Evolutionary conservation across 345 rosid species (phyloP).

Genomic region (Acer saccharum): DNA sequence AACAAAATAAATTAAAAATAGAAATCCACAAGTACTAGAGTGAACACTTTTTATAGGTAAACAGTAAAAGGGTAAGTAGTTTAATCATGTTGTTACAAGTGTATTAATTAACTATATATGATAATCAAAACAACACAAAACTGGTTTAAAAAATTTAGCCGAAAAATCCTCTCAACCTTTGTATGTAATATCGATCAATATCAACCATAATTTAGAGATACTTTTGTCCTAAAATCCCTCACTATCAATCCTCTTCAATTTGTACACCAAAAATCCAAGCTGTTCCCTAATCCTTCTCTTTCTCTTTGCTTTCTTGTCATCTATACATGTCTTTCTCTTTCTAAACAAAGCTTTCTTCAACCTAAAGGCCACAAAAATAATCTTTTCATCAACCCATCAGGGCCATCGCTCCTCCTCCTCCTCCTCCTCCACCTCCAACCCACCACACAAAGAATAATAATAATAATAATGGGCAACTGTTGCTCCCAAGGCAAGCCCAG

Average conservation of each 20-base stretch:
- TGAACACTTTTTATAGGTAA: too few species aligned
- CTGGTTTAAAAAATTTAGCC: slow-evolving; percentile 5
- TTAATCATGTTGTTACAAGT: background rate
- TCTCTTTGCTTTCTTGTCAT: background rate
- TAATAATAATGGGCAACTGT: slow-evolving; percentile 55
- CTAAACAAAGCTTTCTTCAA: slow-evolving; percentile 8
- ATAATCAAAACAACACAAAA: too few species aligned
- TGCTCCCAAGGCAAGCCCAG: slow-evolving; percentile 56
- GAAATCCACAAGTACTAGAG: too few species aligned
- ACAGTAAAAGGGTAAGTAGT: too few species aligned
- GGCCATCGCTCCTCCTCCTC: background rate
- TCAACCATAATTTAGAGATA: slow-evolving; percentile 14
- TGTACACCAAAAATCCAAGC: slow-evolving; percentile 26
- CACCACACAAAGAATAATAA: background rate
- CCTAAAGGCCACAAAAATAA: background rate
- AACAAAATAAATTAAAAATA: too few species aligned
- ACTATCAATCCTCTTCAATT: slow-evolving; percentile 25
- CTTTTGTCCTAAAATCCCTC: slow-evolving; percentile 35
- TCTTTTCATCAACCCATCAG: slow-evolving; percentile 17
- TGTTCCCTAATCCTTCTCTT: background rate
- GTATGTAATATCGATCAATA: slow-evolving; percentile 9
- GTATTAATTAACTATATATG: background rate
- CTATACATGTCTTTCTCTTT: slow-evolving; percentile 20
- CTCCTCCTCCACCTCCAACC: background rate
- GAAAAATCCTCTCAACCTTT: slow-evolving; percentile 33